These are phyloP conservation scores for Lentinula raphanica DNA, from an alignment of 768 basidiomycete species.

Conservation along the genomic window DNA sequence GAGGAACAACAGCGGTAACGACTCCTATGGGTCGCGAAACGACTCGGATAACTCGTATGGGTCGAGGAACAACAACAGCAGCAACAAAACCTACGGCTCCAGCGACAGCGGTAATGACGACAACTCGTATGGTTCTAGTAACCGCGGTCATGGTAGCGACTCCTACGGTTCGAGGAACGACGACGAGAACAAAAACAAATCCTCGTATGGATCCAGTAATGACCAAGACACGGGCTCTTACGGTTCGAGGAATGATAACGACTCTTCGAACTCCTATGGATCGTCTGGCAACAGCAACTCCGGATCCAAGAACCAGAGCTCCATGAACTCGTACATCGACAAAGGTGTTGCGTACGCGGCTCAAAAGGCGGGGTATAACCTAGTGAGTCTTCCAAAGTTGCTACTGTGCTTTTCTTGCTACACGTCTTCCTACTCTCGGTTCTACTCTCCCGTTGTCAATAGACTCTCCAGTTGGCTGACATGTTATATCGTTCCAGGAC, in stretches of 20 bases:
- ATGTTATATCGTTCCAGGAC: constrained; percentile 15
- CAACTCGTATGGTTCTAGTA: not conserved
- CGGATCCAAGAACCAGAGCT: constrained; percentile 10
- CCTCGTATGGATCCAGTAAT: not conserved
- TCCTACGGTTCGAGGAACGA: not conserved
- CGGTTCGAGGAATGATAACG: constrained; percentile 1
- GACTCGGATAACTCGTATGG: not conserved
- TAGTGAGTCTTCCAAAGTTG: constrained; percentile 19
- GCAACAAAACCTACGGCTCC: not conserved
- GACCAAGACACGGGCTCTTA: not conserved
- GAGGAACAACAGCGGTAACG: not conserved
- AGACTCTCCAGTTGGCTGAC: too few species aligned
- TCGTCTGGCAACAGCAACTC: constrained; percentile 11
- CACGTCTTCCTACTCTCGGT: too few species aligned
- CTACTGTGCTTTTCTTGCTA: too few species aligned
- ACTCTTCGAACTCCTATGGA: constrained; percentile 3
- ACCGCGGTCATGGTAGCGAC: not conserved
- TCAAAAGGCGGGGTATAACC: constrained; percentile 23
- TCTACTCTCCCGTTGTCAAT: too few species aligned
- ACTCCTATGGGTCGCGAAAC: constrained; percentile 6
- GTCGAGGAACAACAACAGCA: not conserved
- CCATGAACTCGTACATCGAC: constrained; percentile 19
- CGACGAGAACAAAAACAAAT: not conserved
- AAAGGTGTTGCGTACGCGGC: constrained; percentile 22
- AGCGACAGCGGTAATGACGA: not conserved